Evolutionary conservation across 2,329 filamentous ascomycete genomes (phyloP).

Genomic region (Aspergillus uvarum): DNA sequence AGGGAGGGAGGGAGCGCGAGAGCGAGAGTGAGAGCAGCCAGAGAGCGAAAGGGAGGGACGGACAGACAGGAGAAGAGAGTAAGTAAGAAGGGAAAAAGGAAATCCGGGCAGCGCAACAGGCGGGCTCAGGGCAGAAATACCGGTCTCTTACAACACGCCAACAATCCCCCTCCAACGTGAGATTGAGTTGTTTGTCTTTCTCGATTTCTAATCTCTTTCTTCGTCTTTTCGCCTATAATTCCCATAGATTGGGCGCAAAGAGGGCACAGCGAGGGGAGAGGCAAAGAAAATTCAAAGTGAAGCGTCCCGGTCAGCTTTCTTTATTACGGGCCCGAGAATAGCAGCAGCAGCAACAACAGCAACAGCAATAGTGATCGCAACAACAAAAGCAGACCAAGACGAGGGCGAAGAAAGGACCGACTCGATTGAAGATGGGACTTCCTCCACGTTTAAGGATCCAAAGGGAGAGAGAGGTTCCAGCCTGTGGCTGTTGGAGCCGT

Average conservation of each 20-base stretch:
- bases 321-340: neutral
- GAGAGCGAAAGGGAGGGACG: neutral
- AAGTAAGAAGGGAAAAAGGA: neutral
- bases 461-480: conserved; percentile 1
- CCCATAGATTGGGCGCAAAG: neutral
- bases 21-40: conserved; percentile 1
- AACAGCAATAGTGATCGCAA: neutral
- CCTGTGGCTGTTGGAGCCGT: neutral
- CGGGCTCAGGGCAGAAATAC: neutral
- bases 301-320: neutral
- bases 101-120: neutral
- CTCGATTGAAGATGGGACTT: neutral
- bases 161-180: too few relatives aligned
- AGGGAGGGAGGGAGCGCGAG: conserved; percentile 1
- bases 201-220: neutral
- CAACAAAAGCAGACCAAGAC: neutral
- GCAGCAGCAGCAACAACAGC: neutral
- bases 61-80: neutral
- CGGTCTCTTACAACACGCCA: neutral
- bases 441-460: conserved; percentile 4
- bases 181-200: neutral
- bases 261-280: neutral
- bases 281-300: neutral
- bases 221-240: neutral
- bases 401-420: neutral